Base-by-base conservation (phyloP, 257 asterid species). In the Knoxia roxburghii region DNA sequence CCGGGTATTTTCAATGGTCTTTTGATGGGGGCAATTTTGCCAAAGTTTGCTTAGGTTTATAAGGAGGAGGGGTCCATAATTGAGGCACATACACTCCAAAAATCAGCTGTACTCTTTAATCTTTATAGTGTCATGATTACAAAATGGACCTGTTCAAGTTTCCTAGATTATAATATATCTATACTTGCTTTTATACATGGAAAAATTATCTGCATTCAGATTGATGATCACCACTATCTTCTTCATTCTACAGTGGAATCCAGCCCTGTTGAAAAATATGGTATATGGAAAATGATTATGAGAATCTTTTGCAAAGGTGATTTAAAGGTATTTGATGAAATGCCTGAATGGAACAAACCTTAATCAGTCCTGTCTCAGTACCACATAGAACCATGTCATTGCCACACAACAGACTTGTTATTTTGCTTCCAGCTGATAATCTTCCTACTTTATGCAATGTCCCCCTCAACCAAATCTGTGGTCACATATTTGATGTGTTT, bases 331-430 rank as follows among this genome's bases (percentile, higher is more conserved):
- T 48, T 23, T 50, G 39, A n/a, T 37, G 26, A 46, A 63, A 21
- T n/a, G 18, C 41, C 41, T 37, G 41, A 37, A 37, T 3, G 61
- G 54, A 41, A 66, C 74, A 72, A 54, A 92, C 97, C 97, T 89
- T 92, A 63, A 92, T 85, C n/a, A 82, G 48, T 73, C 98, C 98
- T 55, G 85, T 82, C 48, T 90, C 95, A 21, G 96, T 92, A 37
- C 98, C 98, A 67, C 98, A 92, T 12, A 92, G 78, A 73, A 92
- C 84, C 91, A 89, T 85, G 82, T 84, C 98, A 71, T 92, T 92
- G 54, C 97, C 98, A 21, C 95, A 71, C 57, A 89, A 84, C 29
- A 92, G 68, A 82, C 97, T 86, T 26, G 98, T 89, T 64, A 89
- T 87, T 75, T 87, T 92, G 95, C 97, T 86, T 20, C 97, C 94